Percentiles rank a stretch among this genome's conserved stretches.
Evolutionary conservation across 257 asterid genomes (phyloP).

Genomic region (Coffea eugenioides): DNA sequence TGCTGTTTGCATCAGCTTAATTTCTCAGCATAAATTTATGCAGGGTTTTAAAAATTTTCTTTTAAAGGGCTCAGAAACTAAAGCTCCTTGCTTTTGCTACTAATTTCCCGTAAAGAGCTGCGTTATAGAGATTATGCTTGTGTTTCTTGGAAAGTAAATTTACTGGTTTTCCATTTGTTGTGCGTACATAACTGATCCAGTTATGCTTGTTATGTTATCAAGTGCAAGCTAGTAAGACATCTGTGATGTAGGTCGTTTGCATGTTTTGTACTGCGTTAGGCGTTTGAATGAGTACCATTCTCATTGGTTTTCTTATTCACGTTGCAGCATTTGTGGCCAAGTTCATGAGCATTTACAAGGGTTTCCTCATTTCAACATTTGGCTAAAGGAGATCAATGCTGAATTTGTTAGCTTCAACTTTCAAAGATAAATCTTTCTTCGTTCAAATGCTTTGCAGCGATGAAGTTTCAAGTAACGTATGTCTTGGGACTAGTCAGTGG

Average conservation of each 20-base stretch:
- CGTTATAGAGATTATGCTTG: too few relatives aligned
- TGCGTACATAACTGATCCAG: too few relatives aligned
- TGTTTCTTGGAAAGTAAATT: too few relatives aligned
- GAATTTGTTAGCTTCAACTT: not conserved
- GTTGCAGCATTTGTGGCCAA: conserved; percentile 96
- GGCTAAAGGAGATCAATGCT: conserved; percentile 45
- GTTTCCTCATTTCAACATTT: conserved; percentile 86
- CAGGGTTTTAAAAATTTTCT: too few relatives aligned
- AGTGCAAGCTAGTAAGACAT: too few relatives aligned
- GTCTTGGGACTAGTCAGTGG: not conserved
- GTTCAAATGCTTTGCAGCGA: not conserved
- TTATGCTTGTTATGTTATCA: too few relatives aligned
- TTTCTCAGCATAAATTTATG: too few relatives aligned
- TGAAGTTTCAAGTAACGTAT: not conserved
- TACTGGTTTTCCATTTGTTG: too few relatives aligned
- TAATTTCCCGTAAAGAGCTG: too few relatives aligned
- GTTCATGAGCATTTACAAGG: conserved; percentile 95
- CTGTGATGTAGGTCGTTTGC: not conserved
- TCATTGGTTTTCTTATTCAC: conserved; percentile 16
- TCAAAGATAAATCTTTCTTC: not conserved
- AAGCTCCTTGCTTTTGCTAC: too few relatives aligned
- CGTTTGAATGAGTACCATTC: not conserved
- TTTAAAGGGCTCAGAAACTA: too few relatives aligned
- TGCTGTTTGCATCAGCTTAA: too few relatives aligned
- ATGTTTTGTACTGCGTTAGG: not conserved